phyloP scores from a whole-genome alignment of 192 early-diverging fungal species.

The Piromyces finnis region DNA sequence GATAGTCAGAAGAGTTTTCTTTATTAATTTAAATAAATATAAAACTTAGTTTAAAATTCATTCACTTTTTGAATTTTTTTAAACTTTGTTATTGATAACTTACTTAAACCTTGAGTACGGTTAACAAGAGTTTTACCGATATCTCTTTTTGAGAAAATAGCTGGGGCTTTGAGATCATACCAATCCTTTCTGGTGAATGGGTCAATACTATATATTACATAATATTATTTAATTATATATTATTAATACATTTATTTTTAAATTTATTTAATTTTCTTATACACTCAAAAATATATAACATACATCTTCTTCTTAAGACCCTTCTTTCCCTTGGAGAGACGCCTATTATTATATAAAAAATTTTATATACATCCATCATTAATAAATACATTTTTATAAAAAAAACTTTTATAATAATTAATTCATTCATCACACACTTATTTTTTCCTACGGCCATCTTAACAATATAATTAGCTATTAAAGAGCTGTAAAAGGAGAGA shows the following conservation, averaged over 20 bases:
- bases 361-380: too few species aligned
- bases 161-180: constrained; percentile 99
- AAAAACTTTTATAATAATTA: too few species aligned
- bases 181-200: constrained; percentile 99
- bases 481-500: not conserved
- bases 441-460: not conserved
- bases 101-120: constrained; percentile 98
- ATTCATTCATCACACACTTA: not conserved
- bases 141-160: constrained; percentile 82
- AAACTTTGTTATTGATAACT: too few species aligned
- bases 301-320: constrained; percentile 97
- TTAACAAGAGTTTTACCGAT: constrained; percentile 99
- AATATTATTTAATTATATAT: not conserved
- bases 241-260: not conserved
- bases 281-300: constrained; percentile 25
- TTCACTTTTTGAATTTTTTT: too few species aligned
- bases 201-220: constrained; percentile 92
- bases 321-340: constrained; percentile 97
- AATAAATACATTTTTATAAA: not conserved
- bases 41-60: too few species aligned
- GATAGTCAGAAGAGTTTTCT: constrained; percentile 83
- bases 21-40: not conserved
- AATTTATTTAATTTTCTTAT: too few species aligned
- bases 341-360: constrained; percentile 24
- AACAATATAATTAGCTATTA: not conserved